Percentiles rank a stretch among this genome's conserved stretches.
Conservation (phyloP, 140 eudicot genomes). For the Anethum foeniculum region DNA sequence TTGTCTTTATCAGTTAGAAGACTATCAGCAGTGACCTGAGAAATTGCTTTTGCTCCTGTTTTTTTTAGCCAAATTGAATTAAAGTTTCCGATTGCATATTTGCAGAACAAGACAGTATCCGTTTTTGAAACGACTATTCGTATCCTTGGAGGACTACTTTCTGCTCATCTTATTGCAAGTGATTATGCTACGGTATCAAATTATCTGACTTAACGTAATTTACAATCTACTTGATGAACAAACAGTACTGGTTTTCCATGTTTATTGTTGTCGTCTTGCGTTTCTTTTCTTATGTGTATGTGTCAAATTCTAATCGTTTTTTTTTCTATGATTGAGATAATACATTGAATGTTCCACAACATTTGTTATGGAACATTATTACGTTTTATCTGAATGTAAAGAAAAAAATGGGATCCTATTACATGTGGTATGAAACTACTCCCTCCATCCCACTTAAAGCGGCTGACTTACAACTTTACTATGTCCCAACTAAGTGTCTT, state of each 20-base stretch:
- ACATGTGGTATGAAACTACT: background rate
- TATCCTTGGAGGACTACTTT: slow-evolving; percentile 89
- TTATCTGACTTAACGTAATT: background rate
- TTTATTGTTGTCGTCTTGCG: background rate
- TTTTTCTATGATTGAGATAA: background rate
- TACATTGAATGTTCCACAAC: background rate
- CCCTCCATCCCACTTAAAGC: too few species aligned
- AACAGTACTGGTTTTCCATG: background rate
- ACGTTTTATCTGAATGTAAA: background rate
- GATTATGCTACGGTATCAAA: slow-evolving; percentile 81
- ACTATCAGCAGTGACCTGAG: background rate
- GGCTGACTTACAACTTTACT: too few species aligned
- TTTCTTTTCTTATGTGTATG: background rate
- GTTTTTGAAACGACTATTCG: slow-evolving; percentile 90
- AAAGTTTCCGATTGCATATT: slow-evolving; percentile 12
- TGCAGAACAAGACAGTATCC: slow-evolving; percentile 95
- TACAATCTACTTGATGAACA: background rate
- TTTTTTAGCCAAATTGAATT: background rate
- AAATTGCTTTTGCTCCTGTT: background rate
- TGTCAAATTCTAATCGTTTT: background rate
- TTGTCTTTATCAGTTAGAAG: background rate
- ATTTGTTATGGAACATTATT: background rate
- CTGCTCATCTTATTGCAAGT: slow-evolving; percentile 98
- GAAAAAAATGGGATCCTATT: background rate
- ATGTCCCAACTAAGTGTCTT: too few species aligned